Conservation (phyloP, 2,329 filamentous ascomycete genomes). For the Pseudogymnoascus sp. region DNA sequence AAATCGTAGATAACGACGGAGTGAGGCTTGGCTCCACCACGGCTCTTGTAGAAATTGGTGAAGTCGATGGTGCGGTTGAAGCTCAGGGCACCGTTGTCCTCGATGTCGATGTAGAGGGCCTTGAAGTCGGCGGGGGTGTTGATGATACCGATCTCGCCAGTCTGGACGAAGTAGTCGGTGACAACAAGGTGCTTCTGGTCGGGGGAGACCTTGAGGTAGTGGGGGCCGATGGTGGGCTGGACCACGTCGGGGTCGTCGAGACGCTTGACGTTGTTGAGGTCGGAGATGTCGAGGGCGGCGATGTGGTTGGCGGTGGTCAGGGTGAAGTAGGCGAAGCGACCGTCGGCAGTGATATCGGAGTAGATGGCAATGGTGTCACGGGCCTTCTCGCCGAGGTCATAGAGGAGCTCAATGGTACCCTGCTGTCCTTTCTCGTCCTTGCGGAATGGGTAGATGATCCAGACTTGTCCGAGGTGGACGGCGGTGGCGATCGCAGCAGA, state of each 20-base stretch:
- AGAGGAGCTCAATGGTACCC: slow-evolving; percentile 50
- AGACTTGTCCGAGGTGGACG: slow-evolving; percentile 51
- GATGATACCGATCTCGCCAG: slow-evolving; percentile 50
- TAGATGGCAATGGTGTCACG: slow-evolving; percentile 51
- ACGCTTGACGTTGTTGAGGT: slow-evolving; percentile 50
- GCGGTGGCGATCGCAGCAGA: slow-evolving; percentile 51
- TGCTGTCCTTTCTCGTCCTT: slow-evolving; percentile 46
- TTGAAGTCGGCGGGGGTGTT: slow-evolving; percentile 56
- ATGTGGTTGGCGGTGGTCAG: slow-evolving; percentile 55
- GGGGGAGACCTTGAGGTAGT: slow-evolving; percentile 56
- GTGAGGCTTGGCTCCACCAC: slow-evolving; percentile 40
- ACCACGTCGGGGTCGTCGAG: slow-evolving; percentile 51
- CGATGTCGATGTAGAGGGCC: slow-evolving; percentile 52
- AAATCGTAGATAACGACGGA: slow-evolving; percentile 41
- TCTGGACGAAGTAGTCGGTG: slow-evolving; percentile 59
- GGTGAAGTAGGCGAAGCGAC: slow-evolving; percentile 50
- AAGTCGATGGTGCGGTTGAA: slow-evolving; percentile 57
- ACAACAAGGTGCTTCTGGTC: slow-evolving; percentile 57
- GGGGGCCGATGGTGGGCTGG: slow-evolving; percentile 52
- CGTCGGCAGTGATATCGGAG: slow-evolving; percentile 50
- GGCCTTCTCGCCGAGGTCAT: slow-evolving; percentile 48
- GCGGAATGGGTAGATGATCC: slow-evolving; percentile 57
- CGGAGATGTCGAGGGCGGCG: slow-evolving; percentile 52
- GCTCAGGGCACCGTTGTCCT: slow-evolving; percentile 43
- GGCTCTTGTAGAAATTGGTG: slow-evolving; percentile 40